Evolutionary conservation across 2,329 filamentous ascomycete species (phyloP).

Genomic region (Clonostachys rhizophaga): DNA sequence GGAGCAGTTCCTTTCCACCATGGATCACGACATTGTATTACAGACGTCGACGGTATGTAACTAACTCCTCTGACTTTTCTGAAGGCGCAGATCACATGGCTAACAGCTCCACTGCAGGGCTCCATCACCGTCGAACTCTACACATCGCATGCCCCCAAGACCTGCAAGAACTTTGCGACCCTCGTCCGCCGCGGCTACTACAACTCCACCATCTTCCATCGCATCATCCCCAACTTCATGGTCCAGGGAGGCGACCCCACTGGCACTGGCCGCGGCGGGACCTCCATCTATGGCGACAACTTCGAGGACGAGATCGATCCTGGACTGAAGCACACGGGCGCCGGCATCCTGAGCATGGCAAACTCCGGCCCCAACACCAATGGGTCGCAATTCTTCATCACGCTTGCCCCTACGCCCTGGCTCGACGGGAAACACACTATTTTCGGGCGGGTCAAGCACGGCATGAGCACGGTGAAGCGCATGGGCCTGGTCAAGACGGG

Average conservation of each 20-base stretch:
- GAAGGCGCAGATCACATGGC: neutral
- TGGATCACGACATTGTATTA: slow-evolving; percentile 75
- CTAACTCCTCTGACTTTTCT: neutral
- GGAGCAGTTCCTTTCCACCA: slow-evolving; percentile 24
- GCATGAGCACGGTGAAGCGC: slow-evolving; percentile 77
- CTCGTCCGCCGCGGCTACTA: slow-evolving; percentile 85
- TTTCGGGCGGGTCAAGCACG: slow-evolving; percentile 83
- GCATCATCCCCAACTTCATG: slow-evolving; percentile 96
- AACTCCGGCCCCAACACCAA: slow-evolving; percentile 93
- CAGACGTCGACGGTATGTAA: slow-evolving; percentile 76
- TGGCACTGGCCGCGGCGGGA: slow-evolving; percentile 84
- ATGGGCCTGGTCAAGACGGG: slow-evolving; percentile 87
- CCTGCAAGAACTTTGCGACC: slow-evolving; percentile 82
- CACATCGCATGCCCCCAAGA: slow-evolving; percentile 80
- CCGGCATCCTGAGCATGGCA: slow-evolving; percentile 93
- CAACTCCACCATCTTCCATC: slow-evolving; percentile 81
- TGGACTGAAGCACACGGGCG: slow-evolving; percentile 82
- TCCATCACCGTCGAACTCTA: slow-evolving; percentile 86
- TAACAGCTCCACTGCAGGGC: slow-evolving; percentile 52
- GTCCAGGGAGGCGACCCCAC: slow-evolving; percentile 92
- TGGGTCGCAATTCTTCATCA: slow-evolving; percentile 94
- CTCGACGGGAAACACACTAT: slow-evolving; percentile 96
- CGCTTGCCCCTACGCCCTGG: slow-evolving; percentile 91
- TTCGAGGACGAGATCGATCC: slow-evolving; percentile 88
- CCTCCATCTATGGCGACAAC: slow-evolving; percentile 86